phyloP scores from a whole-genome alignment of 345 rosid genomes.

The Lumnitzera littorea region DNA sequence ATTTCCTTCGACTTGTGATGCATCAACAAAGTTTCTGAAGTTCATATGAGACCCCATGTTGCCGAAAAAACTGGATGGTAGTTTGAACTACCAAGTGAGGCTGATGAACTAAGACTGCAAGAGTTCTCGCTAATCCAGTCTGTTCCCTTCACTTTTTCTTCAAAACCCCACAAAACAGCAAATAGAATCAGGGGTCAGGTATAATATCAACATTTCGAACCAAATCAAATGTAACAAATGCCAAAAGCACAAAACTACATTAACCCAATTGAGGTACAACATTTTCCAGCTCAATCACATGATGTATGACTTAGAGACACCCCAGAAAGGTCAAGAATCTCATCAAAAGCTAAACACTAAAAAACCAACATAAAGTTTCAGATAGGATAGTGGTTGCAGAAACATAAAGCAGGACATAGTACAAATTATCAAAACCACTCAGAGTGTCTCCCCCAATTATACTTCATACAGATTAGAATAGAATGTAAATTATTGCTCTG shows the following conservation, averaged over 20 bases:
- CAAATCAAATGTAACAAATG: not conserved
- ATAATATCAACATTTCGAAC: too few relatives aligned
- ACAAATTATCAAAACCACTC: constrained; percentile 10
- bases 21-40: constrained; percentile 54
- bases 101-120: not conserved
- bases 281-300: not conserved
- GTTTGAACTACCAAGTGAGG: constrained; percentile 3
- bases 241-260: not conserved
- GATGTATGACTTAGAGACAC: not conserved
- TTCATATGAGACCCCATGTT: constrained; percentile 58
- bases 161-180: too few relatives aligned
- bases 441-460: constrained; percentile 8
- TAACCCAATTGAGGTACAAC: not conserved
- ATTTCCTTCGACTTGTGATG: constrained; percentile 29
- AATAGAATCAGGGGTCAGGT: too few relatives aligned
- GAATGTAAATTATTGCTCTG: constrained; percentile 1
- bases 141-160: too few relatives aligned
- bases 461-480: constrained; percentile 18
- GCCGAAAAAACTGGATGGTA: constrained; percentile 11
- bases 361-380: not conserved
- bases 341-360: not conserved
- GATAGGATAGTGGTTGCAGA: constrained; percentile 5
- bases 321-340: not conserved
- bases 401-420: constrained; percentile 9
- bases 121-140: too few relatives aligned